These are phyloP conservation scores for Oryza longistaminata DNA, from an alignment of 176 grass and related monocot genomes.

Conservation along the genomic window DNA sequence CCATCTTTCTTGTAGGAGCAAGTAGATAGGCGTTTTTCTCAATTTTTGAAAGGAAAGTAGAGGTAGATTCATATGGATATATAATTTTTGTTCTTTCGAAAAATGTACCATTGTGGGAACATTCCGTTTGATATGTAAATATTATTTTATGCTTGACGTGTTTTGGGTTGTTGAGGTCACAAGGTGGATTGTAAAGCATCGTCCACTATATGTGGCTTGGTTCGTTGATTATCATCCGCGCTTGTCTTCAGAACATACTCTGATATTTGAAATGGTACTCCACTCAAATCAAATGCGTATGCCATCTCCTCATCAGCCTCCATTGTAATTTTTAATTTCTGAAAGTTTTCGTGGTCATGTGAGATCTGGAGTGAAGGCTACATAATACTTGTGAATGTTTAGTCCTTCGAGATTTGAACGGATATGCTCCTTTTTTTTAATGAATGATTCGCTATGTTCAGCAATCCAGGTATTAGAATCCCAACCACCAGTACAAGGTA, in stretches of 20 bases:
- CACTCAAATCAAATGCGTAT: background rate
- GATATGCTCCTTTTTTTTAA: too few relatives aligned
- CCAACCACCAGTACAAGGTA: background rate
- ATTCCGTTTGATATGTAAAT: constrained; percentile 41
- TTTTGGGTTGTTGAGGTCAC: background rate
- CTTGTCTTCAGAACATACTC: background rate
- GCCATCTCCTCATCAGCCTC: background rate
- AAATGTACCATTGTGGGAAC: constrained; percentile 28
- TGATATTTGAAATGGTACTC: background rate
- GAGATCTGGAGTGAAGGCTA: too few relatives aligned
- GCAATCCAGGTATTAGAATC: too few relatives aligned
- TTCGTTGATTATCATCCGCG: too few relatives aligned
- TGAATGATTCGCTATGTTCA: background rate
- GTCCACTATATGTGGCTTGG: background rate
- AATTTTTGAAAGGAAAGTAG: constrained; percentile 35
- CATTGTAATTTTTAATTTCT: background rate
- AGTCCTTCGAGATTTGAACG: too few relatives aligned
- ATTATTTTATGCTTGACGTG: constrained; percentile 23
- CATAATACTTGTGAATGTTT: too few relatives aligned
- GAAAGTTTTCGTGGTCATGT: too few relatives aligned
- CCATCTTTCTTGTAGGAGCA: constrained; percentile 9
- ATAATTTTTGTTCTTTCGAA: constrained; percentile 26
- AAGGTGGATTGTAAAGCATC: background rate
- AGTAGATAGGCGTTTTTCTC: constrained; percentile 18
- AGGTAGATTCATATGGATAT: constrained; percentile 4